phyloP scores from a whole-genome alignment of 1,284 basidiomycete species.

The Moniliella sp. region DNA sequence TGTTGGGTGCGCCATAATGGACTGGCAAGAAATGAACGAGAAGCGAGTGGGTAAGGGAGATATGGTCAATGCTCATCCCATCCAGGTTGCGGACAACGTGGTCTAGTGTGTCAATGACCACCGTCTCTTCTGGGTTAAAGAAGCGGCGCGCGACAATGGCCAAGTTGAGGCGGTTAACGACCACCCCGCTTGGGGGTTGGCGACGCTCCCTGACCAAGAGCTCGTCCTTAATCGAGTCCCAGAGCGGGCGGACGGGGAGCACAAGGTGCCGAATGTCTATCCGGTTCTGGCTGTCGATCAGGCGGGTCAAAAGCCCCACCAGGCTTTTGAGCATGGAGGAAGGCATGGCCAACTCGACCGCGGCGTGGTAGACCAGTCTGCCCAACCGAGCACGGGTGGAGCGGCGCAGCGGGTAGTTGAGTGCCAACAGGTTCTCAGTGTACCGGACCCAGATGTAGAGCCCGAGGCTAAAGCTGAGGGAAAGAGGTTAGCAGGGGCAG shows the following conservation, averaged over 20 bases:
- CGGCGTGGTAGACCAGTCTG: conserved; percentile 61
- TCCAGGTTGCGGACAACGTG: conserved; percentile 55
- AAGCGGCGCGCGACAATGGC: conserved; percentile 62
- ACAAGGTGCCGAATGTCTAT: conserved; percentile 59
- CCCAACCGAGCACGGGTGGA: conserved; percentile 54
- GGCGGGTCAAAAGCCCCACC: conserved; percentile 41
- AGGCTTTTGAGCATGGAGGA: conserved; percentile 52
- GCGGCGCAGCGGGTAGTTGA: conserved; percentile 30
- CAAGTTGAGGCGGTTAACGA: conserved; percentile 64
- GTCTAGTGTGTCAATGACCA: conserved; percentile 66
- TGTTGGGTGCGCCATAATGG: conserved; percentile 13
- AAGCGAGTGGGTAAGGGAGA: conserved; percentile 25
- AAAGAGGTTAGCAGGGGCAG: not conserved
- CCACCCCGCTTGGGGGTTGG: conserved; percentile 41
- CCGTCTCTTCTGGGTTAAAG: conserved; percentile 62
- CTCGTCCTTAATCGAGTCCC: conserved; percentile 56
- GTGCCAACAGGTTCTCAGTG: conserved; percentile 26
- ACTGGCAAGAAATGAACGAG: conserved; percentile 31
- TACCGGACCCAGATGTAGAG: conserved; percentile 41
- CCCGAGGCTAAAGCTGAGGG: conserved; percentile 14
- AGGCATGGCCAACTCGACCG: conserved; percentile 50
- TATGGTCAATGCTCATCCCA: conserved; percentile 48
- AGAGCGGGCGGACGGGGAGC: conserved; percentile 68
- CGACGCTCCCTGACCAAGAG: conserved; percentile 51
- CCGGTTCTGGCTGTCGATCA: conserved; percentile 47